Percentiles rank a stretch among this genome's conserved stretches.
These are phyloP conservation scores for Cutaneotrichosporon sp. DNA, from an alignment of 1,284 basidiomycete genomes.

Conservation along the genomic window DNA sequence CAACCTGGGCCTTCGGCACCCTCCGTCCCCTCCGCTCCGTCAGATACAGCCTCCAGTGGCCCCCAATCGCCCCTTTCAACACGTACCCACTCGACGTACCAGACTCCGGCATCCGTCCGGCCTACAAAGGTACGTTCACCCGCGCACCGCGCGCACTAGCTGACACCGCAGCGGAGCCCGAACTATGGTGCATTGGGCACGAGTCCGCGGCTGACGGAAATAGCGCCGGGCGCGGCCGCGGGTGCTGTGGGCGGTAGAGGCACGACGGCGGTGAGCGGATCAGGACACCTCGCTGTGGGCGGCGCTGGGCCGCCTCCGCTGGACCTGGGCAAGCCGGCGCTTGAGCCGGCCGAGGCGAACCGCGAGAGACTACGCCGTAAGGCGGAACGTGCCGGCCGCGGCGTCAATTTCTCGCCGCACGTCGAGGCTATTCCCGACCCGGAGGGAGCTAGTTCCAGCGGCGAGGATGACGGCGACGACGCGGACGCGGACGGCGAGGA, in stretches of 20 bases:
- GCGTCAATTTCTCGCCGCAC: slow-evolving; percentile 12
- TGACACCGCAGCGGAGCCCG: slow-evolving; percentile 3
- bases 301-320: slow-evolving; percentile 25
- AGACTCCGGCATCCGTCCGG: no score
- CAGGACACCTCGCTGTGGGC: not conserved
- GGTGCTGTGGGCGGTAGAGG: not conserved
- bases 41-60: no score
- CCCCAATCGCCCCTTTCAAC: no score
- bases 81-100: no score
- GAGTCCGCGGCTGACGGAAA: slow-evolving; percentile 23
- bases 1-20: no score
- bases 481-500: not conserved
- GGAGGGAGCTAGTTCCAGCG: not conserved
- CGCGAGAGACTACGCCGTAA: not conserved
- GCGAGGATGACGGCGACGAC: not conserved
- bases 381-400: not conserved
- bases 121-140: no score
- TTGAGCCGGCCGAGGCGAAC: not conserved
- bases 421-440: slow-evolving; percentile 2
- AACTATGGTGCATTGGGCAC: slow-evolving; percentile 33
- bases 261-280: not conserved
- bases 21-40: no score
- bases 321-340: slow-evolving; percentile 33
- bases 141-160: not conserved
- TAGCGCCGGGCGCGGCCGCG: not conserved